These are phyloP conservation scores for Penicillium sp. DNA, from an alignment of 2,329 filamentous ascomycete genomes.

Conservation along the genomic window DNA sequence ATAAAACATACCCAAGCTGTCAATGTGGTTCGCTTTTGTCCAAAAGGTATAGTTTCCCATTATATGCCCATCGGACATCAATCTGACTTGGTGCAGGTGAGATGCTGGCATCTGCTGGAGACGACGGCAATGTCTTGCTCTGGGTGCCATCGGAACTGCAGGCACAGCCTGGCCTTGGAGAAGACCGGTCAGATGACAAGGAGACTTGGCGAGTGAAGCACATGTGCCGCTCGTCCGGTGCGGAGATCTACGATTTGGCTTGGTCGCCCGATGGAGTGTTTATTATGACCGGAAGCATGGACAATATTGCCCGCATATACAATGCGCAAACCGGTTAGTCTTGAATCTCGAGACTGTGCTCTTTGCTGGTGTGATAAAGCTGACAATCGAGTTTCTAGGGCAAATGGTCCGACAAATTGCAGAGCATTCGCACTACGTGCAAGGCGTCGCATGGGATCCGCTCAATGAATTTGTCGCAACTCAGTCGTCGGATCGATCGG, in stretches of 20 bases:
- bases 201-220: slow-evolving; percentile 96
- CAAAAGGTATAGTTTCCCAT: slow-evolving; percentile 66
- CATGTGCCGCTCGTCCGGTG: slow-evolving; percentile 93
- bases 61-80: not conserved
- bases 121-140: slow-evolving; percentile 94
- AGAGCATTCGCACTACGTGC: slow-evolving; percentile 97
- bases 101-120: slow-evolving; percentile 88
- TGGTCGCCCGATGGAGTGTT: slow-evolving; percentile 97
- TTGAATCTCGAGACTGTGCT: not conserved
- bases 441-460: slow-evolving; percentile 97
- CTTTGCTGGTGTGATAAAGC: not conserved
- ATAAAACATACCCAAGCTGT: slow-evolving; percentile 95
- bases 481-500: slow-evolving; percentile 95
- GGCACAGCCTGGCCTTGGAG: slow-evolving; percentile 68
- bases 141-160: slow-evolving; percentile 88
- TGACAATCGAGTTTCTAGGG: slow-evolving; percentile 38
- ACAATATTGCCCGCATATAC: slow-evolving; percentile 96
- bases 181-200: slow-evolving; percentile 86
- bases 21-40: slow-evolving; percentile 95
- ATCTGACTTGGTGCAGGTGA: slow-evolving; percentile 64
- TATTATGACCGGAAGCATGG: slow-evolving; percentile 99
- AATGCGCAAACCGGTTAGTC: slow-evolving; percentile 81
- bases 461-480: slow-evolving; percentile 97
- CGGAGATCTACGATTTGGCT: slow-evolving; percentile 96
- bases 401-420: slow-evolving; percentile 86